These are phyloP conservation scores for Leccinum uliginosum DNA, from an alignment of 768 basidiomycete species.

Conservation along the genomic window DNA sequence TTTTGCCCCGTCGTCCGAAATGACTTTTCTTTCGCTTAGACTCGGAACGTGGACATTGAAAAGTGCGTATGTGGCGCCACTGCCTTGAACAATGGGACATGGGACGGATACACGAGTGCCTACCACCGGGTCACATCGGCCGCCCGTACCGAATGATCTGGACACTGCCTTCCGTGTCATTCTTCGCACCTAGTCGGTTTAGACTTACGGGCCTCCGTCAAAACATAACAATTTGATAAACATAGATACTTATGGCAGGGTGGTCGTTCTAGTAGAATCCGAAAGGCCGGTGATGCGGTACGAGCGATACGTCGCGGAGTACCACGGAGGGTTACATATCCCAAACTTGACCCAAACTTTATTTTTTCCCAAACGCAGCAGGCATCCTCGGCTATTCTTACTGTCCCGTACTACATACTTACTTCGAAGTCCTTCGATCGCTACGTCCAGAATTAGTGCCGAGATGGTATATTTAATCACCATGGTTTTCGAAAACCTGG, in stretches of 20 bases:
- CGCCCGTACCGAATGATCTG: background rate
- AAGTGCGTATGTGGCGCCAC: background rate
- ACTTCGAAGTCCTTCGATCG: conserved; percentile 3
- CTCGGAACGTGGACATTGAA: background rate
- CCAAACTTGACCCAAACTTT: background rate
- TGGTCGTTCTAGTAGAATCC: background rate
- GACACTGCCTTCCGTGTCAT: background rate
- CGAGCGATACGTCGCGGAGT: conserved; percentile 4
- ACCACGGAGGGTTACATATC: background rate
- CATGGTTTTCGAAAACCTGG: background rate
- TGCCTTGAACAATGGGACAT: background rate
- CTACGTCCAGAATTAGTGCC: conserved; percentile 5
- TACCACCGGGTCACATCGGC: background rate
- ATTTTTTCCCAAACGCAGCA: conserved; percentile 1
- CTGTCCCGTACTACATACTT: too few relatives aligned
- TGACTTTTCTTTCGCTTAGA: background rate
- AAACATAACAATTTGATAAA: conserved; percentile 5
- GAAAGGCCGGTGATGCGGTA: background rate
- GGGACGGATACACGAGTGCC: background rate
- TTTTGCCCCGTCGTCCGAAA: background rate
- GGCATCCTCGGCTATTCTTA: conserved; percentile 6
- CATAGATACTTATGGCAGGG: background rate
- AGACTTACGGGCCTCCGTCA: background rate
- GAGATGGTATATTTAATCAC: conserved; percentile 20
- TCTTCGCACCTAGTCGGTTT: background rate